phyloP scores from a whole-genome alignment of 495 filamentous ascomycete genomes.

The Astrocystis sublimbata region DNA sequence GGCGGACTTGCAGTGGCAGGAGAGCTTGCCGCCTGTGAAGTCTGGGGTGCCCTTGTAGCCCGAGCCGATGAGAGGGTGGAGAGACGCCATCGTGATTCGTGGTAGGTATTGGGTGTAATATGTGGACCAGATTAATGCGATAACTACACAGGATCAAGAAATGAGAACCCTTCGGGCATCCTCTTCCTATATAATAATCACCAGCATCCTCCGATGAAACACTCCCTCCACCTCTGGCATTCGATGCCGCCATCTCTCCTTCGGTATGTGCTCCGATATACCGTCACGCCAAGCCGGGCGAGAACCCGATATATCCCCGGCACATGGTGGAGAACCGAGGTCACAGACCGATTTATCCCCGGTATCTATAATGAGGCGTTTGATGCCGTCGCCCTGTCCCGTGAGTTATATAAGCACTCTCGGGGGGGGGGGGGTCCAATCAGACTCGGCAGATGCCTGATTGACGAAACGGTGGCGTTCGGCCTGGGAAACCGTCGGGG shows the following conservation, averaged over 20 bases:
- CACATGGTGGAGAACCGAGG: too few relatives aligned
- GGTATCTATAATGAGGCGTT: background rate
- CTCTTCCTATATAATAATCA: background rate
- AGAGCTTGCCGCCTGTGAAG: slow-evolving; percentile 55
- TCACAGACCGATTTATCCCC: background rate
- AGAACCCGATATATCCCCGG: slow-evolving; percentile 1
- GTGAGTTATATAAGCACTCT: slow-evolving; percentile 1
- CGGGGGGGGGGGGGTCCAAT: background rate
- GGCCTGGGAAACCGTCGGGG: background rate
- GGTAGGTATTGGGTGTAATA: background rate
- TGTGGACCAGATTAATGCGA: background rate
- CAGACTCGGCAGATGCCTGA: background rate
- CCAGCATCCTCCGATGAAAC: background rate
- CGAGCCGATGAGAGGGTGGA: slow-evolving; percentile 62
- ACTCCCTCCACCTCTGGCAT: background rate
- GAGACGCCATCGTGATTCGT: slow-evolving; percentile 11
- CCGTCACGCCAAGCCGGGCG: background rate
- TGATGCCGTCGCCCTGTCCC: background rate
- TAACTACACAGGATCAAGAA: background rate
- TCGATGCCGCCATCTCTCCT: background rate
- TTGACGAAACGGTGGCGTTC: background rate
- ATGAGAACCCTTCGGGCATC: slow-evolving; percentile 9
- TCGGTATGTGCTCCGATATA: background rate
- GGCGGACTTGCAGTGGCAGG: slow-evolving; percentile 52
- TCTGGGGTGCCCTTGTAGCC: slow-evolving; percentile 47